A percentile compares a stretch with the other conserved stretches of the same genome.
These are phyloP conservation scores for Lachnellula arida DNA, from an alignment of 2,329 filamentous ascomycete genomes.

Conservation along the genomic window DNA sequence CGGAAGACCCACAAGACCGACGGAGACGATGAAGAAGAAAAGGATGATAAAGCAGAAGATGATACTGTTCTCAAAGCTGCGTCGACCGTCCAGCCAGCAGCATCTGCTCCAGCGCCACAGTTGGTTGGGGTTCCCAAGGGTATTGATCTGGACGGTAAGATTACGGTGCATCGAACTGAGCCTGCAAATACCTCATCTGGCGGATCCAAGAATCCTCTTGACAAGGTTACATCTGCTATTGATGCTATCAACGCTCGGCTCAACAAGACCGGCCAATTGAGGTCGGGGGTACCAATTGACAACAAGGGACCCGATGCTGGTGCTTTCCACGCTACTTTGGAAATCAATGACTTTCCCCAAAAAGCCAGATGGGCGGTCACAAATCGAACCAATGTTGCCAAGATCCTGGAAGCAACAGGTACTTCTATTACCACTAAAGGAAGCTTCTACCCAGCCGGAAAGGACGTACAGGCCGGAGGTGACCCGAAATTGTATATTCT, in stretches of 20 bases:
- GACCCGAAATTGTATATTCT: slow-evolving; percentile 97
- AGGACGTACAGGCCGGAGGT: slow-evolving; percentile 68
- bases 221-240: slow-evolving; percentile 86
- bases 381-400: slow-evolving; percentile 96
- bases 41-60: slow-evolving; percentile 66
- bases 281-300: slow-evolving; percentile 90
- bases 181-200: slow-evolving; percentile 37
- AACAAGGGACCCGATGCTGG: slow-evolving; percentile 98
- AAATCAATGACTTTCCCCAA: slow-evolving; percentile 99
- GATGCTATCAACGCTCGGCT: slow-evolving; percentile 87
- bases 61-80: slow-evolving; percentile 66
- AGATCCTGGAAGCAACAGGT: slow-evolving; percentile 91
- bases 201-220: slow-evolving; percentile 60
- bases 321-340: slow-evolving; percentile 91
- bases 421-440: slow-evolving; percentile 98
- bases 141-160: slow-evolving; percentile 61
- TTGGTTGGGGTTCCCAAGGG: slow-evolving; percentile 46
- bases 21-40: slow-evolving; percentile 74
- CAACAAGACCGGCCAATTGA: slow-evolving; percentile 82
- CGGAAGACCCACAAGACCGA: slow-evolving; percentile 87
- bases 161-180: slow-evolving; percentile 69
- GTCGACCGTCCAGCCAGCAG: slow-evolving; percentile 58
- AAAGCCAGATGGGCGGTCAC: slow-evolving; percentile 98
- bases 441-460: slow-evolving; percentile 78
- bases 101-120: slow-evolving; percentile 34